A percentile compares a stretch with the other conserved stretches of the same genome.
Conservation (phyloP, 1,284 basidiomycete genomes). For the Sanghuangporus sanghuang region DNA sequence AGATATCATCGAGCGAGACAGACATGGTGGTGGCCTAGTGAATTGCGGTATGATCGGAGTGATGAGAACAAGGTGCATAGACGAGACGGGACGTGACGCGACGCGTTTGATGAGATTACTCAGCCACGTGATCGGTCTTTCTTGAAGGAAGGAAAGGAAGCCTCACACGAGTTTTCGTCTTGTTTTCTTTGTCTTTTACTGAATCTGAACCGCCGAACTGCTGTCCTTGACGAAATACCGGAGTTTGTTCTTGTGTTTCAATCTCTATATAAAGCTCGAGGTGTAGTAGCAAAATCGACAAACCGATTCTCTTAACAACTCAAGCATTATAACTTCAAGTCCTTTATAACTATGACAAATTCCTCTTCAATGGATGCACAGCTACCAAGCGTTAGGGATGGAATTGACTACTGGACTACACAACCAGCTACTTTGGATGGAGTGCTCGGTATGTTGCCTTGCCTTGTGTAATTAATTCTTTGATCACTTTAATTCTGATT, state of each 20-base stretch:
- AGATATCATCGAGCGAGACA: conserved; percentile 22
- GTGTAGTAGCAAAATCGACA: not conserved
- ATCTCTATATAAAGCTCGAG: no score
- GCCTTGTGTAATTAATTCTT: not conserved
- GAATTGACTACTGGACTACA: conserved; percentile 72
- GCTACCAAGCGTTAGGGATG: conserved; percentile 51
- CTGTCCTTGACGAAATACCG: no score
- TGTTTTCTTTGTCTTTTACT: not conserved
- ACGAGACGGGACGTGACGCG: conserved; percentile 17
- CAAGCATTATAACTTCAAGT: not conserved
- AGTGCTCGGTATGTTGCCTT: conserved; percentile 44
- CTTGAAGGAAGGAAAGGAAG: not conserved
- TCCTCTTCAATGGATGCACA: conserved; percentile 22
- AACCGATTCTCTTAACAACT: not conserved
- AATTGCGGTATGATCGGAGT: not conserved
- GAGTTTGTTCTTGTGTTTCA: no score
- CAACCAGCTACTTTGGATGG: conserved; percentile 74
- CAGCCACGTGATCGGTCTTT: not conserved
- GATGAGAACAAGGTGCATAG: not conserved
- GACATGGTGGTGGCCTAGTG: conserved; percentile 7
- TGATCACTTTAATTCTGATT: not conserved
- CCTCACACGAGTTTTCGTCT: not conserved
- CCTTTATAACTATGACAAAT: not conserved
- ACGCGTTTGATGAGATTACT: conserved; percentile 6
- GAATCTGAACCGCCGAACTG: not conserved